Evolutionary conservation across 352 stramenopile genomes (phyloP), one percentile per base, ranked within the genome.

Genomic region (Globisporangium solare): DNA sequence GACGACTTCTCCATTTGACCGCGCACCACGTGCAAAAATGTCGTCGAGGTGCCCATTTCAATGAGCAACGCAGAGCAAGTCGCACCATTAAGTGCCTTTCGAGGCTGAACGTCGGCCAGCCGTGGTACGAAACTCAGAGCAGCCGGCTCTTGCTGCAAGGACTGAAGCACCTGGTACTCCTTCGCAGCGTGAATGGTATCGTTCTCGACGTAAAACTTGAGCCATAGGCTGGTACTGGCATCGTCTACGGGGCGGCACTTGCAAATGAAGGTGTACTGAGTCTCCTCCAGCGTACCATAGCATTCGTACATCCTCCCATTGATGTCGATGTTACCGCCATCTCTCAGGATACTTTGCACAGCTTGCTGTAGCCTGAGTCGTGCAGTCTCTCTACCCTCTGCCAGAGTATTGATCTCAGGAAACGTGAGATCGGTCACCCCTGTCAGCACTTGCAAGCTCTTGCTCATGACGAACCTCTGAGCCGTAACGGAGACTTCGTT

Each of bases 181-280:
- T 70, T 70, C 2, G 68, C 72, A 10, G 72, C 76, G 21, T 80
- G 55, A 46, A 72, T 67, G 1, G 74, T 61, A 41, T 89, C 79
- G 35, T 79, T 70, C 47, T 87, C 72, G 20, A 83, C 64, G 58
- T 82, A 89, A 35, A 89, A 49, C 58, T 87, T 86, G 21, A 89
- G 54, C 37, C 69, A 59, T 18, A 79, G 56, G 1, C 37, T 32
- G 11, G 40, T 59, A 15, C 27, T 24, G 47, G 56, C 5, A 35
- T 47, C 11, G 40, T 42, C 20, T 47, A 31, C 31, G 21, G 61
- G 62, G 0, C 52, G 60, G 17, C 74, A 86, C 4, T 63, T 56
- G 22, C 82, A 53, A 45, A 68, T 70, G 47, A 84, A 74, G 8
- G 73, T 76, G 17, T 74, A 53, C 18, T 74, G 51, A 12, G 63